These are phyloP conservation scores for Saccharomyces uvarum DNA, from an alignment of 1,139 yeast genomes.

Conservation along the genomic window DNA sequence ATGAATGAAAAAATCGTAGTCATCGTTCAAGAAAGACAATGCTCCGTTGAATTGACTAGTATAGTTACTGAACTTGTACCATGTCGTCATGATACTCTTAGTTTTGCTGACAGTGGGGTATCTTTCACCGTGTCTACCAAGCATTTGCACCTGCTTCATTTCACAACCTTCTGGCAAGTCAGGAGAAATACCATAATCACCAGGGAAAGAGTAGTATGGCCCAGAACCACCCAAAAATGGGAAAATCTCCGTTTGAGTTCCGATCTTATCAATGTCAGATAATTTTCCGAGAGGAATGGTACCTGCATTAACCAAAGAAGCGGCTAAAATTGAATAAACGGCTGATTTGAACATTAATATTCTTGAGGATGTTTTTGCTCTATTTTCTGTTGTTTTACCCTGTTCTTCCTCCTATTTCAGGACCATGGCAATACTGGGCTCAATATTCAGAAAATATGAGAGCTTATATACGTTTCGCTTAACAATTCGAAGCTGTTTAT, in stretches of 20 bases:
- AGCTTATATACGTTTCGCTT: neutral
- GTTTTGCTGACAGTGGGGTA: conserved; percentile 43
- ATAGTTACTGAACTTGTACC: conserved; percentile 25
- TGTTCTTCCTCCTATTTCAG: neutral
- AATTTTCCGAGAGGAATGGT: conserved; percentile 1
- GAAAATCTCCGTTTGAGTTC: conserved; percentile 15
- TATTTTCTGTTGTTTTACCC: neutral
- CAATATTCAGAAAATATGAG: neutral
- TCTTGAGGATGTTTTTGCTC: neutral
- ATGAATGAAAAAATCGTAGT: conserved; percentile 31
- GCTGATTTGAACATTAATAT: neutral
- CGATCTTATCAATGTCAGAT: conserved; percentile 10
- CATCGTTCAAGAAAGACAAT: conserved; percentile 33
- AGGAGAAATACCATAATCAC: conserved; percentile 12
- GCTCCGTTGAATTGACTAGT: conserved; percentile 29
- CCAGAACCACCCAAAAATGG: conserved; percentile 18
- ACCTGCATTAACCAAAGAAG: conserved; percentile 7
- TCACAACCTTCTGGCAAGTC: conserved; percentile 36
- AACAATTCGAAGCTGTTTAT: neutral
- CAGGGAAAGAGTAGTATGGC: conserved; percentile 17
- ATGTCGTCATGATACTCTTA: conserved; percentile 10
- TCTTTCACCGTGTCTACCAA: conserved; percentile 68
- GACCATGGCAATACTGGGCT: neutral
- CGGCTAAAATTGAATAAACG: conserved; percentile 6
- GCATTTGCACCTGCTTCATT: conserved; percentile 56